Conservation (phyloP, 2,329 filamentous ascomycete genomes). For the Colletotrichum truncatum region DNA sequence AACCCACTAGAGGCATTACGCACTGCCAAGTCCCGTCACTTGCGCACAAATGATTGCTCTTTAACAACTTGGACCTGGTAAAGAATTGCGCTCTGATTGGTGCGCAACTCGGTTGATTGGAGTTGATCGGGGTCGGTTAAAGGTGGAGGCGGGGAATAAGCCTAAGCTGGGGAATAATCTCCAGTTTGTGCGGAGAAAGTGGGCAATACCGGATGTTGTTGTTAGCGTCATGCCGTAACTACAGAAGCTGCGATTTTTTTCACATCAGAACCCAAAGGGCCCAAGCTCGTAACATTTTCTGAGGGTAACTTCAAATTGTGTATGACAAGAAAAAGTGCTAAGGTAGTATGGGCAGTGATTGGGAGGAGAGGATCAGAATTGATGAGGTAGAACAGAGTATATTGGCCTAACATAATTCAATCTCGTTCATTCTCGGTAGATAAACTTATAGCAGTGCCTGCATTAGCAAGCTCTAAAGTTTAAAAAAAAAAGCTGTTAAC, state of each 20-base stretch:
- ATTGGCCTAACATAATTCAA: no score
- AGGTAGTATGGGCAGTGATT: no score
- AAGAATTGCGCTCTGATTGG: neutral
- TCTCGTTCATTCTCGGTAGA: no score
- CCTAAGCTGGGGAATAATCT: neutral
- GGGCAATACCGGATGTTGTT: neutral
- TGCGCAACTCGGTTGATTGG: conserved; percentile 13
- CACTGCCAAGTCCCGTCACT: conserved; percentile 8
- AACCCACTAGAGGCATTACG: neutral
- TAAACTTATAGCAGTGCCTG: no score
- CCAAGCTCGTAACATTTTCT: no score
- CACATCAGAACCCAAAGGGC: no score
- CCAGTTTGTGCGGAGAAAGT: conserved; percentile 8
- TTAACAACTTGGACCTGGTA: neutral
- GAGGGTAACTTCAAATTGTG: no score
- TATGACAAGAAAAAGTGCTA: no score
- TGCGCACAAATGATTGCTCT: conserved; percentile 24
- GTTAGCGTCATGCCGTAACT: neutral
- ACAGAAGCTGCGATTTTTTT: neutral
- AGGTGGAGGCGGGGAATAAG: conserved; percentile 13
- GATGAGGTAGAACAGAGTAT: no score
- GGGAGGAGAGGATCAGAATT: no score
- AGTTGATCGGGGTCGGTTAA: conserved; percentile 18
- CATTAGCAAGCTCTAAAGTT: no score
- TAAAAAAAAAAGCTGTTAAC: no score